phyloP scores from a whole-genome alignment of 208 protist genomes.

The Porcisia deanei region DNA sequence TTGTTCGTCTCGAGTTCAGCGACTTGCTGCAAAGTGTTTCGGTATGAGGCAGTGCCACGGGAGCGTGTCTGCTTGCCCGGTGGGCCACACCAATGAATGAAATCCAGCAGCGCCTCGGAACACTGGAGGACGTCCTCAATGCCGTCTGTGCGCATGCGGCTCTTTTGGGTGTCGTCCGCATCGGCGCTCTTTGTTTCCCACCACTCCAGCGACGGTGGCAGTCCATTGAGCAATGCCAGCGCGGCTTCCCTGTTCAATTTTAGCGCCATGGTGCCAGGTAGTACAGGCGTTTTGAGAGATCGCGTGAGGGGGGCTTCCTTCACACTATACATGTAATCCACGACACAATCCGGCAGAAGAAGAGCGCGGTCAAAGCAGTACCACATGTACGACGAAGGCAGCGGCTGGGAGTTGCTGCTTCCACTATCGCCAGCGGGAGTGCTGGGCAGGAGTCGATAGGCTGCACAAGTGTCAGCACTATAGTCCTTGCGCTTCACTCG shows the following conservation, averaged over 20 bases:
- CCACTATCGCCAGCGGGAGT: constrained; percentile 5
- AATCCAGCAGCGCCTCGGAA: constrained; percentile 24
- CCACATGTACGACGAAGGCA: constrained; percentile 61
- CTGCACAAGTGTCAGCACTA: constrained; percentile 57
- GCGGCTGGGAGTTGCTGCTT: constrained; percentile 12
- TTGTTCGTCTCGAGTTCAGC: constrained; percentile 47
- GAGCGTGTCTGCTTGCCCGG: neutral
- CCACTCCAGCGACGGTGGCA: neutral
- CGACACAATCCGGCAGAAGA: constrained; percentile 83
- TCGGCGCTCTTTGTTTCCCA: neutral
- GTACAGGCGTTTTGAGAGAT: constrained; percentile 1
- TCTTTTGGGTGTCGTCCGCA: neutral
- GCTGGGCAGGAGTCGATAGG: constrained; percentile 56
- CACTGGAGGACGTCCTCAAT: constrained; percentile 25
- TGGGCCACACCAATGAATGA: constrained; percentile 23
- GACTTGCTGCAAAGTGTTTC: constrained; percentile 42
- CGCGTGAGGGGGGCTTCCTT: neutral
- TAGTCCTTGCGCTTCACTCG: constrained; percentile 57
- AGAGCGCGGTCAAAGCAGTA: constrained; percentile 85
- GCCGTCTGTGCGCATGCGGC: neutral
- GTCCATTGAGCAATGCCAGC: constrained; percentile 1
- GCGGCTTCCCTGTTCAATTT: neutral
- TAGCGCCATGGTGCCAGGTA: neutral
- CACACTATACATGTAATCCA: constrained; percentile 83
- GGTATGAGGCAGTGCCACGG: neutral